Base-by-base conservation (phyloP, 2,329 filamentous ascomycete species). In the Colletotrichum filicis region DNA sequence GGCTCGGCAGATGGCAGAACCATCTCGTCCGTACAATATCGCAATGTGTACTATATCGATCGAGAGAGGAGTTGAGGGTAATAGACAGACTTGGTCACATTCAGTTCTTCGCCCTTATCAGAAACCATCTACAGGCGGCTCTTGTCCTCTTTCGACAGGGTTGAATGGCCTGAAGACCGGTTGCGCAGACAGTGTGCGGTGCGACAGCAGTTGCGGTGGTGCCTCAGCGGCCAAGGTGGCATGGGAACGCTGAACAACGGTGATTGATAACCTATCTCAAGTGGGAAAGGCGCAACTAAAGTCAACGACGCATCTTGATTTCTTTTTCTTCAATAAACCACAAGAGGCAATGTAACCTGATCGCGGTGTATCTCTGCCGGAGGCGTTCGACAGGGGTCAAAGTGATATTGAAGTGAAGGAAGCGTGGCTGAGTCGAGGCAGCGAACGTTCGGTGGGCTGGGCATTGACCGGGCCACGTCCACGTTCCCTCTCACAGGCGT, bases 151-250 rank as follows among this genome's bases (percentile, higher is more conserved):
- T 77, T 76, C 64, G 73, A 73, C 74, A 59, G 74, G 75, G 77
- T 81, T 82, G 68, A 76, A 75, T 68, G 66, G 77, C 79, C 72
- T 77, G 76, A 80, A 75, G 76, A 30, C 76, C 74, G 76, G 77
- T 81, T 82, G 76, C 75, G 78, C 74, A 76, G 80, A 78, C 75
- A 72, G 64, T 68, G 73, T 75, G 78, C 70, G 66, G 77, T 78
- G 77, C 68, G 75, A 77, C 76, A 76, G 69, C 74, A 75, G 78
- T 79, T 78, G 42, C 19, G 72, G 56, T 49, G 66, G 28, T 71
- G 58, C 56, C 62, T 72, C 26, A 67, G 67, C 57, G 61, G 70
- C 53, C 70, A 53, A 61, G 59, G 67, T 26, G 56, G 57, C 56
- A 69, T 57, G 49, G 37, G 61, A 52, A 67, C 65, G 37, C 37